Evolutionary conservation across 139 green algal genomes (phyloP), one percentile per base, ranked within the genome.

Genomic region (Gonium pectorale): DNA sequence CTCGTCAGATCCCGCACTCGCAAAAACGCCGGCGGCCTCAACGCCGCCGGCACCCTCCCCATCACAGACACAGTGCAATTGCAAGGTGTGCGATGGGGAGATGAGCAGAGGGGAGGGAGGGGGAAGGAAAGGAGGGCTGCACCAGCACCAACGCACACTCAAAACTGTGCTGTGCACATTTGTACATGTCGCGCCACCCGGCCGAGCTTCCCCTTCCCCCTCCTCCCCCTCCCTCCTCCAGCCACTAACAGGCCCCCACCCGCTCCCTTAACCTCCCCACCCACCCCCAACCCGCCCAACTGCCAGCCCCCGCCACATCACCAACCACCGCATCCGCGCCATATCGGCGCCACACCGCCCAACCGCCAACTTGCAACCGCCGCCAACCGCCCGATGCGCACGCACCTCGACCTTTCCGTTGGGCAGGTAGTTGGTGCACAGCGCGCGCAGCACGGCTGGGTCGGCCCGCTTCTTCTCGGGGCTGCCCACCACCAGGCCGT

Each of bases 391-490:
- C n/a, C n/a, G n/a, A n/a, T n/a, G n/a, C n/a, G n/a, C n/a, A n/a
- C n/a, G n/a, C n/a, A 87, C 86, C 87, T 91, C 84, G 63, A 98
- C 95, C 73, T 95, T 95, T 31, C 95, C 95, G 83, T 89, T 96
- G 70, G 93, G 92, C 75, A 97, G 86, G 46, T 90, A 92, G 71
- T 94, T 90, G 41, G 86, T 94, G 90, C 95, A 97, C 73, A 97
- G 90, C 33, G 88, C 73, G 44, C 91, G 80, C 86, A 97, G 92
- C 81, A 97, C 95, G 1, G 95, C 95, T 0, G 95, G 95, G 91
- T 97, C 95, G 2, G 95, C 93, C 15, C 93, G 83, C 88, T 95
- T 93, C 86, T 96, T 94, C 69, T 96, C 93, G 8, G 95, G 95
- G 8, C 86, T 87, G n/a, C 92, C 92, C 33, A 98, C 86, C 26